A percentile compares a stretch with the other conserved stretches of the same genome.
phyloP scores from a whole-genome alignment of 805 yeast species.

The Nakazawaea populi region DNA sequence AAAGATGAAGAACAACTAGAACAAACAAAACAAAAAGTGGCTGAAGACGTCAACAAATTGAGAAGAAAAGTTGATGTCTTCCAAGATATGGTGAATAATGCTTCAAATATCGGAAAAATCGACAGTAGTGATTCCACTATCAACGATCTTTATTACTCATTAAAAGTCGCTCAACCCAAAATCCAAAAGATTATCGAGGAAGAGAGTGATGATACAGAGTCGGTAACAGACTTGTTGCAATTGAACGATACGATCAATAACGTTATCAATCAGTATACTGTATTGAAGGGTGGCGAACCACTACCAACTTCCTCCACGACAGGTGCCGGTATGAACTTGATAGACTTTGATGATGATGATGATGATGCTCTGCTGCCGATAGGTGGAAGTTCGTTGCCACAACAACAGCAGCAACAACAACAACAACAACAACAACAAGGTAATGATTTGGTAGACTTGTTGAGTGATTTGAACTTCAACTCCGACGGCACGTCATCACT shows the following conservation, averaged over 20 bases:
- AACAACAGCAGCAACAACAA: constrained; percentile 7
- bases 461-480: constrained; percentile 47
- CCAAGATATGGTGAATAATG: constrained; percentile 72
- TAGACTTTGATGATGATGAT: constrained; percentile 67
- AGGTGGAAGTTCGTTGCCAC: background rate
- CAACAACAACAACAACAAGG: constrained; percentile 16
- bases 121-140: constrained; percentile 61
- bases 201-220: constrained; percentile 63
- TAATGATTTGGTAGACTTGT: constrained; percentile 55
- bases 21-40: constrained; percentile 72
- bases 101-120: constrained; percentile 34
- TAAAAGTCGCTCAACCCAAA: constrained; percentile 83
- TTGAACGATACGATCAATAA: constrained; percentile 74
- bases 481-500: constrained; percentile 44
- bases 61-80: constrained; percentile 82
- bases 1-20: constrained; percentile 69
- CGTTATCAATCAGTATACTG: constrained; percentile 59
- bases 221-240: constrained; percentile 57
- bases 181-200: constrained; percentile 79
- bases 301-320: constrained; percentile 25
- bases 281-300: constrained; percentile 54
- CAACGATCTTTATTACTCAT: constrained; percentile 67
- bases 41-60: constrained; percentile 78
- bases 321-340: constrained; percentile 36
- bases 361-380: constrained; percentile 7